These are phyloP conservation scores for Beauveria varroae DNA, from an alignment of 2,329 filamentous ascomycete species.

Conservation along the genomic window DNA sequence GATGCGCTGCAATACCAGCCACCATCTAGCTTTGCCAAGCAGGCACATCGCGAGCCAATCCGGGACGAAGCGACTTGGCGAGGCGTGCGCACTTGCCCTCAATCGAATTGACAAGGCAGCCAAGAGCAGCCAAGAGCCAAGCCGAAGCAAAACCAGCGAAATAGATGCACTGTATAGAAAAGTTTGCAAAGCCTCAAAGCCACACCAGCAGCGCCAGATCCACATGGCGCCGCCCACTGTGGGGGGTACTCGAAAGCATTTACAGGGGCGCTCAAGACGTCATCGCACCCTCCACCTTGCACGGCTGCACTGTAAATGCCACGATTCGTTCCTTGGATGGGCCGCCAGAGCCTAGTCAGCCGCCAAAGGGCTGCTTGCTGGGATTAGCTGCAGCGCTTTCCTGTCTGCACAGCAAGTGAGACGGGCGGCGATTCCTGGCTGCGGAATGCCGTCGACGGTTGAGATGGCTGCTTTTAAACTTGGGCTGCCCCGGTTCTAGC, in stretches of 20 bases:
- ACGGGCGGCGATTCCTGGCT: not conserved
- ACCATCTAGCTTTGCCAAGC: not conserved
- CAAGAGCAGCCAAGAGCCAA: not conserved
- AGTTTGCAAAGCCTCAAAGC: not conserved
- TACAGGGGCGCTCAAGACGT: slow-evolving; percentile 9
- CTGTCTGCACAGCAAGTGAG: not conserved
- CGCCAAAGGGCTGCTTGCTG: slow-evolving; percentile 2
- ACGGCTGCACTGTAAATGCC: not conserved
- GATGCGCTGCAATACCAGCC: not conserved
- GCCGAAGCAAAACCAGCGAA: not conserved
- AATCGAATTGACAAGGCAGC: not conserved
- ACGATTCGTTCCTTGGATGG: not conserved
- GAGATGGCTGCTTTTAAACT: slow-evolving; percentile 1
- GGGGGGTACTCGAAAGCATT: not conserved
- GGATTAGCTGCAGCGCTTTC: not conserved
- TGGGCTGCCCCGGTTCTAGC: not conserved
- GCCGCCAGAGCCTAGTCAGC: not conserved
- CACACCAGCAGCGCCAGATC: not conserved
- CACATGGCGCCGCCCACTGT: slow-evolving; percentile 11
- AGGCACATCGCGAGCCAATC: not conserved
- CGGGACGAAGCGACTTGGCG: slow-evolving; percentile 9
- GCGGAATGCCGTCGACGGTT: slow-evolving; percentile 6
- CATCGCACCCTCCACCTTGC: not conserved
- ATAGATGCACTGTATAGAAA: slow-evolving; percentile 9
- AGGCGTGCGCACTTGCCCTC: not conserved